These are phyloP conservation scores for Pestalotiopsis sp. DNA, from an alignment of 2,329 filamentous ascomycete genomes.

Conservation along the genomic window DNA sequence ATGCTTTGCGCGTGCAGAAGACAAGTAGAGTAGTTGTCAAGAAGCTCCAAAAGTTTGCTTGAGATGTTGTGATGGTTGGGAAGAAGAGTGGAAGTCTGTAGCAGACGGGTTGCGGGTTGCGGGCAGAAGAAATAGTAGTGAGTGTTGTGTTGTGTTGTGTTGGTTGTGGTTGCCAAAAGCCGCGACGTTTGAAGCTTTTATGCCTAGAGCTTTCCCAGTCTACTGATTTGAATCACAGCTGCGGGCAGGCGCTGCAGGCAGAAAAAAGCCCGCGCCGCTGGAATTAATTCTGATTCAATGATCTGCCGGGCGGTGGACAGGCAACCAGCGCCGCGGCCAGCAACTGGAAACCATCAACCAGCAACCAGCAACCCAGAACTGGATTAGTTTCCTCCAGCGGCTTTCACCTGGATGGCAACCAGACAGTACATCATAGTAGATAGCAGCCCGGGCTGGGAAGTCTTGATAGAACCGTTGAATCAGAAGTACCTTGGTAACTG, in stretches of 20 bases:
- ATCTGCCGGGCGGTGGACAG: no score
- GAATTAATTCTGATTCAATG: background rate
- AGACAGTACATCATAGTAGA: no score
- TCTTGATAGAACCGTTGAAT: no score
- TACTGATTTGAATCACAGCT: background rate
- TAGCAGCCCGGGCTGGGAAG: no score
- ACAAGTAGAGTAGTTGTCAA: slow-evolving; percentile 16
- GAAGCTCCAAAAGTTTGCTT: background rate
- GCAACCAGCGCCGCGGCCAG: no score
- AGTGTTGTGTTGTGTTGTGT: background rate
- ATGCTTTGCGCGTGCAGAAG: slow-evolving; percentile 17
- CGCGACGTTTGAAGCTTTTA: background rate
- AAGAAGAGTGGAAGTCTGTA: background rate
- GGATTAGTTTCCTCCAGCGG: no score
- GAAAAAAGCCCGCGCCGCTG: background rate
- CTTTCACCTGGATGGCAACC: no score
- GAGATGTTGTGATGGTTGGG: background rate
- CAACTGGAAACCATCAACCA: no score
- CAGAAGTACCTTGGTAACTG: no score
- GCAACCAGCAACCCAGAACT: no score
- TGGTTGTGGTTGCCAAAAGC: background rate
- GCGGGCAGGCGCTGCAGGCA: background rate
- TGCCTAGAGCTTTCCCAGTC: background rate
- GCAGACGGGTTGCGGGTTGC: background rate
- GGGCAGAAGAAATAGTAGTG: background rate